Base-by-base conservation (phyloP, 176 grass and related monocot genomes). In the Areca catechu region DNA sequence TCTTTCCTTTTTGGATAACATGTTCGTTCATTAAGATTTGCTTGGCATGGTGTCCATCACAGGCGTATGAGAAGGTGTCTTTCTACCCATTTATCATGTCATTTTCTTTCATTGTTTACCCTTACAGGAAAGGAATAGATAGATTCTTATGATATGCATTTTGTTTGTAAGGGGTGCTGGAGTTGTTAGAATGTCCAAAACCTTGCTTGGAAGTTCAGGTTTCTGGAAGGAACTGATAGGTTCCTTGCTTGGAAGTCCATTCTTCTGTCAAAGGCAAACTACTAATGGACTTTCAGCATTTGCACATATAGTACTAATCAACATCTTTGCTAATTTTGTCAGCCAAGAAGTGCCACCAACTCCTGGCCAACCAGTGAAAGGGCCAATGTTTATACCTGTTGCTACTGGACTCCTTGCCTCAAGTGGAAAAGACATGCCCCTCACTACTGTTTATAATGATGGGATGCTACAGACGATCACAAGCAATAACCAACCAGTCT, bases 151-250 rank as follows among this genome's bases (percentile, higher is more conserved):
- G 50, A 65, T 56, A 56, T 60, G 52, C 68, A 23, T 27, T 25
- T 72, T 60, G 60, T 68, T 68, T 80, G 57, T 66, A 80, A 61
- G 92, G 93, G 93, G 93, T 58, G 93, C 93, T 70, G 93, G 92
- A 79, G 93, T 97, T 56, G 93, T 97, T 56, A 80, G 93, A 77
- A 97, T 97, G 87, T 97, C 88, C 81, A 92, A 91, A 85, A 92
- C 87, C 48, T 85, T 97, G 78, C 89, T 91, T 72, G 93, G 87
- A 67, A 80, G 82, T 70, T 72, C 83, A 67, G 87, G 93, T 10
- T 97, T 97, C 55, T 65, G 78, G 50, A 97, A 91, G 93, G 93
- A n/a, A n/a, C n/a, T n/a, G n/a, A n/a, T 98, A 62, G 14, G 34
- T 14, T 22, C n/a, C n/a, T n/a, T n/a, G n/a, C 19, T 22, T 53